Evolutionary conservation across 192 early-diverging fungal genomes (phyloP), one percentile per base, ranked within the genome.

Genomic region (Haplosporangium gracile): DNA sequence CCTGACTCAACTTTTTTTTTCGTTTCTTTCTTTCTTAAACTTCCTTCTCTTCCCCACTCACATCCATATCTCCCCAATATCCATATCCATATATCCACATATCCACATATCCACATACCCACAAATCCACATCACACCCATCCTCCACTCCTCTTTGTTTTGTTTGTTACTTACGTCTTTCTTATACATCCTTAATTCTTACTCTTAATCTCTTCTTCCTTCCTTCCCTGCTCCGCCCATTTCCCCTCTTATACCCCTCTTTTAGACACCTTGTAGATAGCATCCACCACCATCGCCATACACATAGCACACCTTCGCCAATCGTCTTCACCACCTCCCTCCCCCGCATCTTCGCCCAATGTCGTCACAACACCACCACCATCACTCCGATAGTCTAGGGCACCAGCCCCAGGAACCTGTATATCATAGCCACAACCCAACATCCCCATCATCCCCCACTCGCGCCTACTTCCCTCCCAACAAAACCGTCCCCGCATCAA

Each of bases 381-480:
- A 73, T 45, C 29, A 38, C 20, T 45, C 39, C 13, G 81, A 82
- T 69, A 65, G 51, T 57, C 8, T 65, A 40, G 75, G 69, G 38
- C 69, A 74, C 45, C 74, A 76, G 26, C 75, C 75, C 15, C 81
- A 82, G 57, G 81, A 72, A 57, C 43, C 63, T 0, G 6, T 15
- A 74, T 18, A 43, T n/a, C 16, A 26, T 38, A 76, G 20, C 42
- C 16, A 26, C 40, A 76, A 34, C 42, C 18, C 55, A 20, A 36
- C 69, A 16, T 38, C 49, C 5, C 38, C 69, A 13, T 63, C 77
- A 24, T 75, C 82, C 2, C 83, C 83, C 60, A 80, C 78, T 6
- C 73, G 78, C 39, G 83, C 83, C 38, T 85, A 85, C 29, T 72
- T 73, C 34, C 75, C 83, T 53, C 40, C 78, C 10, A 77, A 75